Percentiles rank a stretch among this genome's conserved stretches.
These are phyloP conservation scores for Bryum argenteum DNA, from an alignment of 225 moss, liverwort and hornwort genomes.

Conservation along the genomic window DNA sequence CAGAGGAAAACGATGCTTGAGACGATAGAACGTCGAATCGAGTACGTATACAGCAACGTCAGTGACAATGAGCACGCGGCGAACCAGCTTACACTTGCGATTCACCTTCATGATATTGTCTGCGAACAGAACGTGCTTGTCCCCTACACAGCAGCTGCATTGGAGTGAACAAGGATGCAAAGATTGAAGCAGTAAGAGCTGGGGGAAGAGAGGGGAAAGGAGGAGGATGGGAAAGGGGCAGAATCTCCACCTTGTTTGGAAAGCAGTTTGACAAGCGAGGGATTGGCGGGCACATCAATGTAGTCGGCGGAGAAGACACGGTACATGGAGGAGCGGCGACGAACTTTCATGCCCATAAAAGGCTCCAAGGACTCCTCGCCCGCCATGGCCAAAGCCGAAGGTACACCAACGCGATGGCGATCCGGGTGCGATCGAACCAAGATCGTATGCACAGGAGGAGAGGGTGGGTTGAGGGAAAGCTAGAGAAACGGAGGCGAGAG, in stretches of 20 bases:
- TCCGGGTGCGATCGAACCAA: background rate
- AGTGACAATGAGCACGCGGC: constrained; percentile 73
- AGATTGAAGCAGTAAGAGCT: background rate
- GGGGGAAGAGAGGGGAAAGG: background rate
- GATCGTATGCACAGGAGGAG: background rate
- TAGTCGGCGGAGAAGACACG: constrained; percentile 82
- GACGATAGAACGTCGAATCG: constrained; percentile 70
- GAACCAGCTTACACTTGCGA: constrained; percentile 68
- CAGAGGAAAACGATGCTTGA: constrained; percentile 73
- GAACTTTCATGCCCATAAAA: constrained; percentile 71
- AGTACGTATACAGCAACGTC: constrained; percentile 79
- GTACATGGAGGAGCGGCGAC: constrained; percentile 72
- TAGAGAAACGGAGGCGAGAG: background rate
- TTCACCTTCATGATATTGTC: constrained; percentile 86
- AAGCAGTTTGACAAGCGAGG: constrained; percentile 73
- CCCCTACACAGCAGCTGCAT: constrained; percentile 54
- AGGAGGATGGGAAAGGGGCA: constrained; percentile 1
- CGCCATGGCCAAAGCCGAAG: constrained; percentile 3
- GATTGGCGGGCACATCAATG: constrained; percentile 78
- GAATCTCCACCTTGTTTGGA: constrained; percentile 67
- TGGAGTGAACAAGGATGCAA: constrained; percentile 6
- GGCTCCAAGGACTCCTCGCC: constrained; percentile 53
- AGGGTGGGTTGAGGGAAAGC: background rate
- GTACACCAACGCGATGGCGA: background rate
- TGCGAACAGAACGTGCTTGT: constrained; percentile 80